Conservation (phyloP, 352 stramenopile genomes). For the Pythium sp. region DNA sequence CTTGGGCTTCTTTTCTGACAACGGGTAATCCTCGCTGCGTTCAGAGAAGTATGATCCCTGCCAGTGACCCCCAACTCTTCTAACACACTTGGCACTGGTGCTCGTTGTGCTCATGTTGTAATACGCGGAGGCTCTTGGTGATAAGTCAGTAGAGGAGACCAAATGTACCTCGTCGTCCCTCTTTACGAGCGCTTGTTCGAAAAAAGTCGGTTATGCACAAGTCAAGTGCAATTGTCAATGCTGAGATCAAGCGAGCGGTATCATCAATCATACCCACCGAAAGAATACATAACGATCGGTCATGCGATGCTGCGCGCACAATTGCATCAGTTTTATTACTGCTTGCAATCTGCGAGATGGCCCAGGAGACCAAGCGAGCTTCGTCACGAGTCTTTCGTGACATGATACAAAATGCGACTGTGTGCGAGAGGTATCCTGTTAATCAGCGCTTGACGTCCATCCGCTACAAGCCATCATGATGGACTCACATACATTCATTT, state of each 20-base stretch:
- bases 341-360: neutral
- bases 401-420: neutral
- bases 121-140: neutral
- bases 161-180: neutral
- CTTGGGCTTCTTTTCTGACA: neutral
- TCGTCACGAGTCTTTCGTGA: neutral
- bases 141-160: neutral
- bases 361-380: neutral
- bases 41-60: neutral
- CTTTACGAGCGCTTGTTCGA: neutral
- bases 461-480: neutral
- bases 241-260: neutral
- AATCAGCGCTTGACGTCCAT: neutral
- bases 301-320: neutral
- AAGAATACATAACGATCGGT: neutral
- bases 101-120: neutral
- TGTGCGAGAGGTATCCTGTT: neutral
- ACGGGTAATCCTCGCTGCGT: neutral
- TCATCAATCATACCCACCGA: neutral
- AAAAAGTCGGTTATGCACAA: neutral
- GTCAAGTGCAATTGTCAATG: neutral
- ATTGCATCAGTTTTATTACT: neutral
- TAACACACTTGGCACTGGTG: neutral
- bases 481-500: neutral
- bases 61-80: neutral